phyloP scores from a whole-genome alignment of 352 stramenopile genomes.

The Aphanomyces euteiches region DNA sequence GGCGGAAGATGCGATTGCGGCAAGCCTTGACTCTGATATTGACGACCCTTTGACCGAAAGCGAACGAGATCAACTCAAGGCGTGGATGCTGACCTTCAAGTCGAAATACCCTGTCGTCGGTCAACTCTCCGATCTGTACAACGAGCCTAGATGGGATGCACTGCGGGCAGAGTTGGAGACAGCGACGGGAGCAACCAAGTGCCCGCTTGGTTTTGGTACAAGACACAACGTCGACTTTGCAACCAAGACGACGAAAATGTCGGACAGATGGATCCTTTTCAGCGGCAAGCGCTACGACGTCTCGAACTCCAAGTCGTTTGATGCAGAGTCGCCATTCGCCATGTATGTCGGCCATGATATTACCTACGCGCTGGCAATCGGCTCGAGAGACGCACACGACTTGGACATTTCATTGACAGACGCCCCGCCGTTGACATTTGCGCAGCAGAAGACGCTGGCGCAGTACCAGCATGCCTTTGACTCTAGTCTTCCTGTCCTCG shows the following conservation, averaged over 20 bases:
- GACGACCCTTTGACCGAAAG: background rate
- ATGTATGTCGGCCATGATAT: constrained; percentile 26
- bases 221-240: background rate
- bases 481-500: constrained; percentile 7
- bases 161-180: background rate
- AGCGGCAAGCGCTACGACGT: constrained; percentile 25
- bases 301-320: constrained; percentile 8
- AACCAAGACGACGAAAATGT: background rate
- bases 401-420: constrained; percentile 13
- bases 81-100: constrained; percentile 7
- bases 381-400: constrained; percentile 1
- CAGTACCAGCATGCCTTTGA: constrained; percentile 21
- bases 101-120: constrained; percentile 19
- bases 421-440: constrained; percentile 8
- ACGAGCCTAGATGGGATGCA: background rate
- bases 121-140: constrained; percentile 18
- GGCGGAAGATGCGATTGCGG: background rate
- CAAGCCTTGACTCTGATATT: constrained; percentile 10
- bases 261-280: constrained; percentile 15
- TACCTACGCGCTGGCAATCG: constrained; percentile 13
- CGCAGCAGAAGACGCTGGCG: constrained; percentile 16
- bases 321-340: background rate
- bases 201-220: constrained; percentile 22
- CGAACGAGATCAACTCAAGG: background rate
- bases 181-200: background rate